These are phyloP conservation scores for Leccinum obscurum DNA, from an alignment of 768 basidiomycete species.

Conservation along the genomic window DNA sequence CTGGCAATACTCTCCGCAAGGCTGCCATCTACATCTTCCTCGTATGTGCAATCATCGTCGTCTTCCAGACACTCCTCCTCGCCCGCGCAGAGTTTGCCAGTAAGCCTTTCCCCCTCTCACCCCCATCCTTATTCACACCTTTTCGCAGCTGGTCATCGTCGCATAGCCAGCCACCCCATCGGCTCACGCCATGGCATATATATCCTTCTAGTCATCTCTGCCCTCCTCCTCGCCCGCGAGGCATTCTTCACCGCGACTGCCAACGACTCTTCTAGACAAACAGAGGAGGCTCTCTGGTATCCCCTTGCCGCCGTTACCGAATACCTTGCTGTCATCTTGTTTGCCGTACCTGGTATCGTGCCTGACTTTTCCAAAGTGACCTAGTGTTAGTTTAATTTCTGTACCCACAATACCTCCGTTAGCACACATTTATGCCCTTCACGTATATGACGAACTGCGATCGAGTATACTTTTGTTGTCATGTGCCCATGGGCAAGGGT, in stretches of 20 bases:
- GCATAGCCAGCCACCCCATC: background rate
- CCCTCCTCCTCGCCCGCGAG: constrained; percentile 31
- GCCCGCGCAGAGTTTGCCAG: constrained; percentile 19
- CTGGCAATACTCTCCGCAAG: constrained; percentile 28
- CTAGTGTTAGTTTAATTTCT: background rate
- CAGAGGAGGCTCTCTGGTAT: constrained; percentile 34
- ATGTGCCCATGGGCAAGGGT: constrained; percentile 28
- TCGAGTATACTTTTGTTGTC: constrained; percentile 3
- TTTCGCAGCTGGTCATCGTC: constrained; percentile 13
- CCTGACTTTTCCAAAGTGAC: constrained; percentile 16
- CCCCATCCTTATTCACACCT: background rate
- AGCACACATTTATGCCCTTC: constrained; percentile 9
- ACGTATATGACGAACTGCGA: too few relatives aligned
- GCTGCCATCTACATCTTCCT: constrained; percentile 34
- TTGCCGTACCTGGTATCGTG: constrained; percentile 34
- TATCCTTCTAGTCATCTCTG: constrained; percentile 24
- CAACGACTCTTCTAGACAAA: constrained; percentile 14
- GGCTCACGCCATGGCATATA: constrained; percentile 23
- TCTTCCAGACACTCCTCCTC: constrained; percentile 20
- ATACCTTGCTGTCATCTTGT: constrained; percentile 30
- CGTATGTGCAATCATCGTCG: constrained; percentile 23
- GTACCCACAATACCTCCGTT: constrained; percentile 5
- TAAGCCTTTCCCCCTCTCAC: background rate
- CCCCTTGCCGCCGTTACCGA: constrained; percentile 35
- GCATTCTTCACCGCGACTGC: constrained; percentile 32